Base-by-base conservation (phyloP, 768 basidiomycete genomes). In the Psilocybe cubensis region DNA sequence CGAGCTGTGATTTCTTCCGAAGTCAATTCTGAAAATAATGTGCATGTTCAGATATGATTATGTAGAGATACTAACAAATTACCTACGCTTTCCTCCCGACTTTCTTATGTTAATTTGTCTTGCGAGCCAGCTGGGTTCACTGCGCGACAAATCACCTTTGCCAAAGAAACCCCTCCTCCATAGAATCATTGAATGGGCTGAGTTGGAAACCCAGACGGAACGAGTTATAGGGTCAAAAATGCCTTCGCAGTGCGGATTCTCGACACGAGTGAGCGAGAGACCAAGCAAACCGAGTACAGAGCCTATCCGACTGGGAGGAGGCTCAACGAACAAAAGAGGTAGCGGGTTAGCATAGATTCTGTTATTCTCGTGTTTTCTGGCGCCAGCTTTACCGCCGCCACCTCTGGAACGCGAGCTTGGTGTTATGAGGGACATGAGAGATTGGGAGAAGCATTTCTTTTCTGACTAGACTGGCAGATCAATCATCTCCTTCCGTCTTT, bases 121-220 rank as follows among this genome's bases (percentile, higher is more conserved):
- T 18, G 87, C 83, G 57, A 88, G 77, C 97, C 97, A 99, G 54
- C 86, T 93, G 7, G 96, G 96, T 71, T 99, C 97, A 71, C 95
- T 97, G 56, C 97, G 75, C 38, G 93, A 96, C 51, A 99, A 77
- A 68, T 91, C 91, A 1, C 97, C 97, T 72, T 99, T 99, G 21
- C 97, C 97, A 70, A 98, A 99, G 76, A 98, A 98, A 0, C 97
- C 97, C 58, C 91, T 76, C 44, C 84, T 78, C 92, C 97, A 99
- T 33, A 98, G 79, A 4, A 88, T 74, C 61, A 78, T 78, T 42
- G 86, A 85, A 68, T 94, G 85, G 21, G 72, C 79, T 24, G 76
- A 71, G 56, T 87, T 80, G 0, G 82, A 75, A 2, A 98, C 80
- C 94, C 94, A 97, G 8, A 98, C 91, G 0, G 92, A 92, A n/a